Percentiles rank a stretch among this genome's conserved stretches.
These are phyloP conservation scores for Nicotiana rustica DNA, from an alignment of 305 asterid species.

Conservation along the genomic window DNA sequence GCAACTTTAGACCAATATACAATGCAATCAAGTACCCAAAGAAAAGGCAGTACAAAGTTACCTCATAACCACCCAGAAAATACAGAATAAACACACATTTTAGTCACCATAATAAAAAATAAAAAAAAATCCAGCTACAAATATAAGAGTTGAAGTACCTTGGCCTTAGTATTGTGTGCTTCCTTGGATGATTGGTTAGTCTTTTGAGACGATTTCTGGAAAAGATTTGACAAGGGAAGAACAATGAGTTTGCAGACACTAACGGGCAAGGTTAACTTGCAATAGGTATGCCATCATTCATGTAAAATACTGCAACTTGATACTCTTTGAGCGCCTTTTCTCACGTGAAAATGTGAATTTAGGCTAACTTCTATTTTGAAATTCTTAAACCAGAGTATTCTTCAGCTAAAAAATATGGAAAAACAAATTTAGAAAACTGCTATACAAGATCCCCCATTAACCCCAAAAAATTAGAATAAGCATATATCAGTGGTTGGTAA, in stretches of 20 bases:
- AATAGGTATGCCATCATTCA: background rate
- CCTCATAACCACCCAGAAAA: background rate
- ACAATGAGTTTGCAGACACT: background rate
- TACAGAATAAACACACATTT: background rate
- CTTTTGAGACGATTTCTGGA: constrained; percentile 27
- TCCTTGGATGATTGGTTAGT: constrained; percentile 29
- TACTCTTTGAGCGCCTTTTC: constrained; percentile 4
- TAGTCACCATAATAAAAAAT: background rate
- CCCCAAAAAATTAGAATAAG: background rate
- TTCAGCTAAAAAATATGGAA: background rate
- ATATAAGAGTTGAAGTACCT: constrained; percentile 25
- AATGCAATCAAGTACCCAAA: background rate
- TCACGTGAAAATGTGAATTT: background rate
- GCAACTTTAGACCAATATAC: background rate
- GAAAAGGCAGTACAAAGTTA: background rate
- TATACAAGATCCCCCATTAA: constrained; percentile 9
- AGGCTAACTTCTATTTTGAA: background rate
- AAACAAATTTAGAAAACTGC: background rate
- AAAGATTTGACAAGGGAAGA: background rate
- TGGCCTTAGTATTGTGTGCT: constrained; percentile 27
- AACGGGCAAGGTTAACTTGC: constrained; percentile 3
- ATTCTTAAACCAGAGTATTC: constrained; percentile 10
- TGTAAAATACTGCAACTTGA: background rate
- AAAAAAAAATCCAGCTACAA: background rate
- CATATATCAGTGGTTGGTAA: background rate